Percentiles rank a stretch among this genome's conserved stretches.
Evolutionary conservation across 768 basidiomycete genomes (phyloP).

Genomic region (Leccinum rimulosum): DNA sequence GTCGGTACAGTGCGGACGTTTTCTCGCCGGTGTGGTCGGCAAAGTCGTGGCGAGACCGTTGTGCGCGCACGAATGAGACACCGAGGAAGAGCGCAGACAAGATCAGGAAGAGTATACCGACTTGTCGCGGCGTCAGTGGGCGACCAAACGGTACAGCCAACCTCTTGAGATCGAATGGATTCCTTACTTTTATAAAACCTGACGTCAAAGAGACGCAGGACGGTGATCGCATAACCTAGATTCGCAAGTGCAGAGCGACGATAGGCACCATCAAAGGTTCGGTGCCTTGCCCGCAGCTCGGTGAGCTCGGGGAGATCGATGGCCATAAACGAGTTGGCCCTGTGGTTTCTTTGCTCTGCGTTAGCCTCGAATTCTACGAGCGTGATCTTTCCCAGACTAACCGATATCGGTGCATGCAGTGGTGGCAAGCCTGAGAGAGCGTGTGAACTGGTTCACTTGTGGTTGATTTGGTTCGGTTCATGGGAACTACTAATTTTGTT

Average conservation of each 20-base stretch:
- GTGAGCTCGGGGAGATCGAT: constrained; percentile 58
- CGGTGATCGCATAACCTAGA: constrained; percentile 69
- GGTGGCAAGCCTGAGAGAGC: constrained; percentile 2
- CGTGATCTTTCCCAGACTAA: constrained; percentile 6
- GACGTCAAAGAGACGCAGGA: constrained; percentile 76
- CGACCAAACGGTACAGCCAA: neutral
- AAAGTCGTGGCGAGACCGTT: constrained; percentile 73
- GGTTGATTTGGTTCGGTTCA: constrained; percentile 2
- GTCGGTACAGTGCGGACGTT: constrained; percentile 25
- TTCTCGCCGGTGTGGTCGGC: constrained; percentile 53
- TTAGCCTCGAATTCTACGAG: neutral
- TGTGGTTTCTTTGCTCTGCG: constrained; percentile 38
- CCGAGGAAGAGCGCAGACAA: constrained; percentile 61
- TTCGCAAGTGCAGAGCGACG: constrained; percentile 70
- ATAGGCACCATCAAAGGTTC: constrained; percentile 85
- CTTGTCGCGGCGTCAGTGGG: constrained; percentile 19
- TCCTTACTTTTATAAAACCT: constrained; percentile 69
- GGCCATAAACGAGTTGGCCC: constrained; percentile 49
- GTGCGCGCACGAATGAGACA: constrained; percentile 55
- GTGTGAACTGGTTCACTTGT: constrained; percentile 21
- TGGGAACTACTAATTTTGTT: neutral
- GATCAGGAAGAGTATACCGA: constrained; percentile 62
- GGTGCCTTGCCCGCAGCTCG: constrained; percentile 74
- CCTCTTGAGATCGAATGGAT: neutral
- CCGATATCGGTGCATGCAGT: constrained; percentile 30